phyloP scores from a whole-genome alignment of 164 flowering plant species.

The Tetracentron sinense region DNA sequence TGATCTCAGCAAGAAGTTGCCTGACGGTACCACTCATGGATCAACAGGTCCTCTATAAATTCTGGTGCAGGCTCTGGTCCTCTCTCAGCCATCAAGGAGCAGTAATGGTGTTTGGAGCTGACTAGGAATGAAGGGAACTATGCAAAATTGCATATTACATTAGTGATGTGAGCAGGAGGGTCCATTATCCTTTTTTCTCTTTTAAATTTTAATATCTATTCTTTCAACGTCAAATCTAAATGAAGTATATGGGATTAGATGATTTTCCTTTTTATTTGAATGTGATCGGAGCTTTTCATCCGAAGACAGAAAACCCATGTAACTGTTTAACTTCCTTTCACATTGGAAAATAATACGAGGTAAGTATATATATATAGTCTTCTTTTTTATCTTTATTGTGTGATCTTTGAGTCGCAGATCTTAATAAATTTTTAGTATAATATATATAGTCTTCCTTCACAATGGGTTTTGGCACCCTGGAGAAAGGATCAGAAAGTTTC shows the following conservation, averaged over 20 bases:
- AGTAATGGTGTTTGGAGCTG: conserved; percentile 2
- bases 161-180: neutral
- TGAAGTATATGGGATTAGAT: neutral
- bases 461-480: too few species aligned
- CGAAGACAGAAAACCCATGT: neutral
- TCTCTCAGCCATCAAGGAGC: conserved; percentile 2
- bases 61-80: neutral
- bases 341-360: neutral
- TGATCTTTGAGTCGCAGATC: too few species aligned
- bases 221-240: neutral
- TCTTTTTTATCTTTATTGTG: neutral
- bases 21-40: neutral
- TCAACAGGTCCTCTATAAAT: neutral
- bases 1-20: neutral
- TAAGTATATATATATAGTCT: neutral
- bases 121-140: neutral
- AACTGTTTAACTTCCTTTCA: neutral
- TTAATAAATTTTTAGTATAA: too few species aligned
- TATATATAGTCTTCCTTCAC: too few species aligned
- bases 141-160: neutral
- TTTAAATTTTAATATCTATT: neutral
- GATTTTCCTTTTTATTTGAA: neutral
- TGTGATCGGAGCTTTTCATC: conserved; percentile 7
- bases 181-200: neutral
- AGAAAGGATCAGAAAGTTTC: too few species aligned